Evolutionary conservation across 805 yeast genomes (phyloP).

Genomic region (Kuraishia ogatae): DNA sequence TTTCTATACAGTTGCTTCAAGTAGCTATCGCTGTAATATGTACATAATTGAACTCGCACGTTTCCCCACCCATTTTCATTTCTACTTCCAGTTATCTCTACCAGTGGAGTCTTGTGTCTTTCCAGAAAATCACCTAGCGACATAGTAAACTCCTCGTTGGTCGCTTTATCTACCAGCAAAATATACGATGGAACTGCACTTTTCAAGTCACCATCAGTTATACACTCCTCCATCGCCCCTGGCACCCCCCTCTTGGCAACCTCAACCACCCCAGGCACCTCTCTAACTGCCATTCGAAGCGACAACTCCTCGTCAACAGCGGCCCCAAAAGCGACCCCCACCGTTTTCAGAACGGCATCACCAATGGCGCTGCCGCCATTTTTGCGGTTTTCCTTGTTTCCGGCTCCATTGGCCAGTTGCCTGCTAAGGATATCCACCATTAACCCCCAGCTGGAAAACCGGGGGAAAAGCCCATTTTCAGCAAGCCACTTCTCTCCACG

Average conservation of each 20-base stretch:
- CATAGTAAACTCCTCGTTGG: not conserved
- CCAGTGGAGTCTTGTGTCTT: not conserved
- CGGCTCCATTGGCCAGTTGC: not conserved
- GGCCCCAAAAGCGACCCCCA: not conserved
- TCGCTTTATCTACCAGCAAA: not conserved
- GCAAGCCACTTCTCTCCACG: constrained; percentile 45
- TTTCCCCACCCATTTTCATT: no score
- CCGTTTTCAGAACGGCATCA: not conserved
- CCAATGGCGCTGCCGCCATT: not conserved
- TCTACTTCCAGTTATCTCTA: not conserved
- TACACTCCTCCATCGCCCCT: not conserved
- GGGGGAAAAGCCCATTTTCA: constrained; percentile 39
- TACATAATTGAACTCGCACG: not conserved
- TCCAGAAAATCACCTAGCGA: not conserved
- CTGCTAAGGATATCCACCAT: constrained; percentile 34
- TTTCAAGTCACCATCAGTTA: not conserved
- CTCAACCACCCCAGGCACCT: not conserved
- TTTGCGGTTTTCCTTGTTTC: no score
- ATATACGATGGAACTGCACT: not conserved
- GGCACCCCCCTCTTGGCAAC: not conserved
- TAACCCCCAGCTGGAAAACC: constrained; percentile 41
- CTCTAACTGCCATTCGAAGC: not conserved
- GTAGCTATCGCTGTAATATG: not conserved
- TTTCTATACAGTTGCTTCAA: not conserved
- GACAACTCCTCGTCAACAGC: not conserved